Evolutionary conservation across 768 basidiomycete species (phyloP), one percentile per base, ranked within the genome.

Genomic region (Russula vinacea): DNA sequence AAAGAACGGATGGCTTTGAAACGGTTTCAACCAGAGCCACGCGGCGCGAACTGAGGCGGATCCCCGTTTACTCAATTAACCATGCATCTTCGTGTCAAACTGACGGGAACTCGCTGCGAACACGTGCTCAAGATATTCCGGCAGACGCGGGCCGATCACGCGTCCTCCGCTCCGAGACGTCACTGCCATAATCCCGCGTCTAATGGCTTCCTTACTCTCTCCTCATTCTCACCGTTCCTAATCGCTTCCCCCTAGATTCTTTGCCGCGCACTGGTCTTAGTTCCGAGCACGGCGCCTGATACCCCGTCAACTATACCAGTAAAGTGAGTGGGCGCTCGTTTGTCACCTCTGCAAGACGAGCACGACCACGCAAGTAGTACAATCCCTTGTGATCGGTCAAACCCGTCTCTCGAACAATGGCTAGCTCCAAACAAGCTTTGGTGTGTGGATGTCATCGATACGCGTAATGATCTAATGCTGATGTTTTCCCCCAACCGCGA

Each of bases 371-470:
- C 50, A n/a, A 58, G 42, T 45, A 17, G 26, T 44, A 17, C 57
- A 32, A 45, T 2, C 16, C 35, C 14, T 35, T 13, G 33, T 40
- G 35, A 39, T 29, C 8, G 32, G 37, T 33, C 16, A 32, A 37
- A 16, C 22, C 33, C 35, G 10, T 24, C 29, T 50, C 54, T 24
- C 50, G 5, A 24, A 44, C 33, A n/a, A 65, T 65, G 64, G 10
- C 60, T 24, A 51, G 11, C 26, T 65, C 64, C n/a, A 61, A 26
- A 24, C 47, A 67, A 51, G 63, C 64, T 26, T 16, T 66, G 52
- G 67, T 61, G 26, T 24, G 64, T 62, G 16, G 29, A 49, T 58
- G 19, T 19, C 39, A 54, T 26, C 8, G 26, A 33, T 32, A 26
- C 5, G 11, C 17, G 3, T 42, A n/a, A 29, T 44, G 19, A 11